Evolutionary conservation across 2,329 filamentous ascomycete genomes (phyloP).

Genomic region (Xylariaceae sp.): DNA sequence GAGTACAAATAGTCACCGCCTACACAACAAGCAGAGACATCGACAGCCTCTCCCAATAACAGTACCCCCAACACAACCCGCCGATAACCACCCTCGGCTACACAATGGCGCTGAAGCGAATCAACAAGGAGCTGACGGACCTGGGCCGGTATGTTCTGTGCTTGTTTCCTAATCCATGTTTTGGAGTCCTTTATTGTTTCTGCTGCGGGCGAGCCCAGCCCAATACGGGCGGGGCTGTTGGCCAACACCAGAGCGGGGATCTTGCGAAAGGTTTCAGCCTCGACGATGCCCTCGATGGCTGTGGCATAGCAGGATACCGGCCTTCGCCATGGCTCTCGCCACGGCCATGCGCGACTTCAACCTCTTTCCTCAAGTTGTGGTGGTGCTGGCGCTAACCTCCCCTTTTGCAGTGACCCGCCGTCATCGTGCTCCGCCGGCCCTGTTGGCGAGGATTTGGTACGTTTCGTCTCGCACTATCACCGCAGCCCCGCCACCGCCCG

Average conservation of each 20-base stretch:
- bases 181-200: too few relatives aligned
- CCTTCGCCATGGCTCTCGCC: too few relatives aligned
- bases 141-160: constrained; percentile 75
- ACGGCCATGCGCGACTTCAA: too few relatives aligned
- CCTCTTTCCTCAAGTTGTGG: constrained; percentile 7
- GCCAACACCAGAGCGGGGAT: constrained; percentile 24
- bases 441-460: constrained; percentile 94
- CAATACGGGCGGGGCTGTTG: too few relatives aligned
- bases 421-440: constrained; percentile 98
- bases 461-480: constrained; percentile 31
- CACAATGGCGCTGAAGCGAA: constrained; percentile 81
- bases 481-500: constrained; percentile 20
- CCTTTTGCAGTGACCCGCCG: constrained; percentile 72
- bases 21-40: constrained; percentile 16
- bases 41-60: constrained; percentile 7
- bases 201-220: too few relatives aligned
- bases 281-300: too few relatives aligned
- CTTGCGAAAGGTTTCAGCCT: constrained; percentile 7
- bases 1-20: constrained; percentile 17
- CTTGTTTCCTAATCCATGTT: too few relatives aligned
- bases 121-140: constrained; percentile 90
- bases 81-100: constrained; percentile 12
- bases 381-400: constrained; percentile 23
- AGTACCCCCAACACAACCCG: constrained; percentile 8
- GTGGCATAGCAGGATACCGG: too few relatives aligned